phyloP scores from a whole-genome alignment of 306 rosid genomes.

The Castanopsis chinensis region DNA sequence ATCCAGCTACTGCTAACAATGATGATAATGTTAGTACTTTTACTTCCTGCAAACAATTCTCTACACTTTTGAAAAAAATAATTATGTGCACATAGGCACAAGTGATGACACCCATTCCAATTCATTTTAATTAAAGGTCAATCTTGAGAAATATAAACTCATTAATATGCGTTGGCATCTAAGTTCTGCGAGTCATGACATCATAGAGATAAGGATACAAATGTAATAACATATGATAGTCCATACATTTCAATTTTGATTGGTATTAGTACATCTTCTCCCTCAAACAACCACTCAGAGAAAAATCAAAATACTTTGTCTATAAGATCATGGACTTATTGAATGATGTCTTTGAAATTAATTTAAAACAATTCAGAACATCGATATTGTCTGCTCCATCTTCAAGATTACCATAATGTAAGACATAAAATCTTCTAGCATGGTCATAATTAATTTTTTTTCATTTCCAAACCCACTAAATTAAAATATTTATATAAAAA shows the following conservation, averaged over 20 bases:
- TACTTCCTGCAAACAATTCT: neutral
- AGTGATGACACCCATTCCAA: neutral
- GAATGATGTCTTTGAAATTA: neutral
- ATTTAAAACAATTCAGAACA: neutral
- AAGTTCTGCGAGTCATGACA: neutral
- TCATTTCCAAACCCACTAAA: neutral
- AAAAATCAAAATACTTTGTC: neutral
- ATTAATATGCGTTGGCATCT: neutral
- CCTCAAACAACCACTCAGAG: neutral
- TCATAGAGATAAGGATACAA: neutral
- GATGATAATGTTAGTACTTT: neutral
- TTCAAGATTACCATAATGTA: neutral
- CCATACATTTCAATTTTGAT: neutral
- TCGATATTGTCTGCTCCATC: neutral
- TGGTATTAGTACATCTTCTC: neutral
- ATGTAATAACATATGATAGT: neutral
- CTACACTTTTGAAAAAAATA: neutral
- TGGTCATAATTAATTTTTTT: neutral
- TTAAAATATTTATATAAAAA: too few relatives aligned
- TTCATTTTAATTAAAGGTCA: neutral
- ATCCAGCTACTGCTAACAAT: constrained; percentile 4
- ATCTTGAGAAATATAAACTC: neutral
- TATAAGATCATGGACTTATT: neutral
- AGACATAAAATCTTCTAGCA: neutral
- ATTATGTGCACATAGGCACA: neutral